phyloP scores from a whole-genome alignment of 2,329 filamentous ascomycete genomes.

The Fusarium dlaminii region DNA sequence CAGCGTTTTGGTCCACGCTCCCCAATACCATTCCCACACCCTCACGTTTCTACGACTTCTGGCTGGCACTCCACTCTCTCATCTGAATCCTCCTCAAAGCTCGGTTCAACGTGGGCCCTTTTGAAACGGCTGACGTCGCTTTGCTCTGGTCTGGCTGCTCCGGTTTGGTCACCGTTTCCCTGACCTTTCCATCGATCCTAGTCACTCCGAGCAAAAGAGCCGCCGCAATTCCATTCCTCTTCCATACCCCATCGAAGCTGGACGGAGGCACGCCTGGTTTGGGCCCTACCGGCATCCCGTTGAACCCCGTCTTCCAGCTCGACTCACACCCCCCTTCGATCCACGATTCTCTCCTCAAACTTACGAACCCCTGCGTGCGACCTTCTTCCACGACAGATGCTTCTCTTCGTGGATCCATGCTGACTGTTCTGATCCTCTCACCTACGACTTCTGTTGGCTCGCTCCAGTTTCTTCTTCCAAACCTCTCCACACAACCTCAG shows the following conservation, averaged over 20 bases:
- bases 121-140: constrained; percentile 39
- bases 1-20: constrained; percentile 25
- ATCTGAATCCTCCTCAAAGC: constrained; percentile 10
- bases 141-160: constrained; percentile 2
- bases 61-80: constrained; percentile 27
- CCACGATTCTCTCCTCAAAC: constrained; percentile 31
- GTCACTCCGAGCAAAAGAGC: constrained; percentile 44
- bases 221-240: constrained; percentile 42
- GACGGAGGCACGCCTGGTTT: constrained; percentile 28
- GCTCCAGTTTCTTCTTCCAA: constrained; percentile 35
- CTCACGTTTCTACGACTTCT: constrained; percentile 23
- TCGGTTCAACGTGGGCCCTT: constrained; percentile 31
- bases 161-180: constrained; percentile 21
- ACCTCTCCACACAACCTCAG: constrained; percentile 45
- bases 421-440: constrained; percentile 39
- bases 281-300: constrained; percentile 28
- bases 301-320: constrained; percentile 29
- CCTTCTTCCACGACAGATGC: constrained; percentile 34
- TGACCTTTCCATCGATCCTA: constrained; percentile 39
- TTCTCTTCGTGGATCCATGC: constrained; percentile 40
- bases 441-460: constrained; percentile 39
- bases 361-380: constrained; percentile 36
- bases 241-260: constrained; percentile 40
- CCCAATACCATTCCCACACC: constrained; percentile 26
- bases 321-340: constrained; percentile 40